Evolutionary conservation across 2,329 filamentous ascomycete species (phyloP).

Genomic region (Graphium sp.): DNA sequence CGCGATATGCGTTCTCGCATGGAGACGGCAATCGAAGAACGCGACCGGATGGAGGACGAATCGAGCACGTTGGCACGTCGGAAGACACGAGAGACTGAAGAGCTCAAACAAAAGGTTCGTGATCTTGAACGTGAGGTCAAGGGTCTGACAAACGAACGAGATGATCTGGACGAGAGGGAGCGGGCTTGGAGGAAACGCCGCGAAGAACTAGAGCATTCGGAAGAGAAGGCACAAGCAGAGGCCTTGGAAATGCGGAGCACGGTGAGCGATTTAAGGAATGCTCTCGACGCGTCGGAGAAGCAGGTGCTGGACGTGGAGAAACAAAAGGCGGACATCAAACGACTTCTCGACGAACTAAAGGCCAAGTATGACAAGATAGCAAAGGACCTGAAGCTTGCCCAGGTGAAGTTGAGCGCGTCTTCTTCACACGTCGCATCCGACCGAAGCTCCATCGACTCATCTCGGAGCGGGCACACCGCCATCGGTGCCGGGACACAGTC

Average conservation of each 20-base stretch:
- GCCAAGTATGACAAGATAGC: slow-evolving; percentile 63
- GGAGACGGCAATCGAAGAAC: slow-evolving; percentile 83
- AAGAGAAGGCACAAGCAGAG: slow-evolving; percentile 55
- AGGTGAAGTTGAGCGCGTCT: slow-evolving; percentile 22
- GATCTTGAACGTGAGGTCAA: slow-evolving; percentile 69
- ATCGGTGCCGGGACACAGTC: slow-evolving; percentile 9
- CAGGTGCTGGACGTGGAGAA: slow-evolving; percentile 72
- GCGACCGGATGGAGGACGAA: slow-evolving; percentile 85
- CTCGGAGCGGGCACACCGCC: slow-evolving; percentile 20
- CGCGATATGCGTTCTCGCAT: slow-evolving; percentile 80
- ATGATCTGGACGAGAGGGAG: slow-evolving; percentile 59
- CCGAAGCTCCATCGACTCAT: slow-evolving; percentile 27
- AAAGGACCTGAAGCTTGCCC: slow-evolving; percentile 41
- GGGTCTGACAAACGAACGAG: slow-evolving; percentile 54
- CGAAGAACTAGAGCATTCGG: slow-evolving; percentile 58
- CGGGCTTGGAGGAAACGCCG: slow-evolving; percentile 57
- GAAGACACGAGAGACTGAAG: slow-evolving; percentile 70
- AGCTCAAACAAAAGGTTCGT: slow-evolving; percentile 60
- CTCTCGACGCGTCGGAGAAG: slow-evolving; percentile 74
- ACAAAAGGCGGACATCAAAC: slow-evolving; percentile 60
- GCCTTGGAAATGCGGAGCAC: slow-evolving; percentile 58
- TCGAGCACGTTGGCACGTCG: slow-evolving; percentile 61
- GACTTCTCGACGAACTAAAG: slow-evolving; percentile 62
- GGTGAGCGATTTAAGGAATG: slow-evolving; percentile 60
- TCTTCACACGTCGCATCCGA: slow-evolving; percentile 14